phyloP scores from a whole-genome alignment of 495 filamentous ascomycete genomes.

The Aspergillus coremiiformis region DNA sequence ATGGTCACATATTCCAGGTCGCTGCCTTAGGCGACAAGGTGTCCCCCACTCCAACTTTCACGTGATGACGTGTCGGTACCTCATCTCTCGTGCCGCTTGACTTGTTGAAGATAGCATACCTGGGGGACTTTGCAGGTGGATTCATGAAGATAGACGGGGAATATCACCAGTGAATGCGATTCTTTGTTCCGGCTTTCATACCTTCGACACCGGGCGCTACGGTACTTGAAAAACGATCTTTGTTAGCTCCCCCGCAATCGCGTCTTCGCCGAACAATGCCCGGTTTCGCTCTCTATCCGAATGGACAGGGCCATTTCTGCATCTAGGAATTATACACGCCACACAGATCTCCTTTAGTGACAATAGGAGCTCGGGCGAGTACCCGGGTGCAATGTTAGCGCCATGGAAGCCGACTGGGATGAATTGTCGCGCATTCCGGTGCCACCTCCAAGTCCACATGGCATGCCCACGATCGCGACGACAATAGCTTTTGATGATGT shows the following conservation, averaged over 20 bases:
- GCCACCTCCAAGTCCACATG: constrained; percentile 57
- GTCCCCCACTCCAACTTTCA: background rate
- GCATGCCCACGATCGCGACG: constrained; percentile 55
- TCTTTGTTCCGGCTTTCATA: background rate
- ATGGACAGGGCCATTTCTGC: constrained; percentile 22
- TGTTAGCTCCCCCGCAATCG: constrained; percentile 39
- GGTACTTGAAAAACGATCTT: background rate
- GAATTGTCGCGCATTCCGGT: constrained; percentile 66
- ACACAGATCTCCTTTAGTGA: background rate
- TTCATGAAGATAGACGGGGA: background rate
- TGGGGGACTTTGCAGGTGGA: background rate
- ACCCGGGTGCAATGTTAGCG: constrained; percentile 15
- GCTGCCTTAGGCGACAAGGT: background rate
- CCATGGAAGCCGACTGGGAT: constrained; percentile 45
- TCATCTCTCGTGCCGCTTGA: background rate
- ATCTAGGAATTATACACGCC: constrained; percentile 8
- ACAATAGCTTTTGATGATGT: constrained; percentile 79
- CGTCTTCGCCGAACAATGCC: constrained; percentile 34
- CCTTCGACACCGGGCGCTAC: background rate
- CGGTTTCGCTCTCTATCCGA: constrained; percentile 25
- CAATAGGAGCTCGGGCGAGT: background rate
- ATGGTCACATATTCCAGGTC: too few relatives aligned
- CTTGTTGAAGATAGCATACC: background rate
- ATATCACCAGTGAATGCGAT: background rate
- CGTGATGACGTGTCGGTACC: constrained; percentile 10